Conservation (phyloP, 1,139 yeast genomes). For the Lodderomyces parapsilosis region DNA sequence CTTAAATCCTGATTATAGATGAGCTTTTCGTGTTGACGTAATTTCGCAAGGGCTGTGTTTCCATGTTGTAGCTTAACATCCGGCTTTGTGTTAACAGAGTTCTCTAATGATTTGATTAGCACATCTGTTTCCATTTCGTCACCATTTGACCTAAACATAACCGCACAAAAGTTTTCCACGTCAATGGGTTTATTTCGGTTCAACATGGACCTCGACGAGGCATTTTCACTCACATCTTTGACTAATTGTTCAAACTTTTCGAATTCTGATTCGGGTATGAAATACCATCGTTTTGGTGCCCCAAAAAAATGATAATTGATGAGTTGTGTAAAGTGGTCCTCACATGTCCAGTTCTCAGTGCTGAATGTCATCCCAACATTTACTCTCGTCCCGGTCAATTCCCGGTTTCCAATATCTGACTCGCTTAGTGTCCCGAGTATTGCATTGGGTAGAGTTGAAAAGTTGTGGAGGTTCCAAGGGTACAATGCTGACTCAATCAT, state of each 20-base stretch:
- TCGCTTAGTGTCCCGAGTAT: constrained; percentile 40
- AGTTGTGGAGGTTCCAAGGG: constrained; percentile 73
- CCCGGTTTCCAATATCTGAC: constrained; percentile 41
- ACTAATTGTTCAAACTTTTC: constrained; percentile 56
- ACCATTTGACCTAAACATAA: not conserved
- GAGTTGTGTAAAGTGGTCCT: constrained; percentile 71
- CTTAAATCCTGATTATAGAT: constrained; percentile 38
- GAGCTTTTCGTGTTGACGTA: constrained; percentile 17
- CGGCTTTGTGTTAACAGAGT: constrained; percentile 25
- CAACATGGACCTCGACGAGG: constrained; percentile 15
- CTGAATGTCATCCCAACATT: constrained; percentile 66
- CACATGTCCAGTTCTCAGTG: constrained; percentile 70
- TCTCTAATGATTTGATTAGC: constrained; percentile 29
- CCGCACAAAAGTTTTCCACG: constrained; percentile 17
- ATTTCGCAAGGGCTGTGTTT: constrained; percentile 24
- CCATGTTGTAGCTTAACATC: constrained; percentile 26
- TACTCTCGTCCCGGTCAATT: constrained; percentile 29
- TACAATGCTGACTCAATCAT: constrained; percentile 29
- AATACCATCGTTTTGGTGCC: constrained; percentile 73
- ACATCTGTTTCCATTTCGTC: constrained; percentile 27
- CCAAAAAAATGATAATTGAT: constrained; percentile 72
- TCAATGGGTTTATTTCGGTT: constrained; percentile 19
- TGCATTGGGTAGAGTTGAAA: constrained; percentile 59
- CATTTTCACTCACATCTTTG: constrained; percentile 16
- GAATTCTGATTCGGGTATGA: constrained; percentile 69